Evolutionary conservation across 106 monocot species (phyloP).

Genomic region (Dendrobium huoshanense): DNA sequence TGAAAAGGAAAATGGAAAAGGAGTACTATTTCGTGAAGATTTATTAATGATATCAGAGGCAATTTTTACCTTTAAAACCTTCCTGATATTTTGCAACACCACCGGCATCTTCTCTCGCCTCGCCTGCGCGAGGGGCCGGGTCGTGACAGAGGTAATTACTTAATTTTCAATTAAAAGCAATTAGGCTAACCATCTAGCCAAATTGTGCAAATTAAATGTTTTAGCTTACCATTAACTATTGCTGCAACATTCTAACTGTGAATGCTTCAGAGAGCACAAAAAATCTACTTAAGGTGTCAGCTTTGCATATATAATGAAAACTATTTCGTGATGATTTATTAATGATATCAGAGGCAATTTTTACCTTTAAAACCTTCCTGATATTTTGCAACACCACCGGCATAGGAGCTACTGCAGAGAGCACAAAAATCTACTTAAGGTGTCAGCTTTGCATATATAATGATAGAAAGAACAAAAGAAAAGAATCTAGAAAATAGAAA

Average conservation of each 20-base stretch:
- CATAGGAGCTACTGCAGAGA: constrained; percentile 98
- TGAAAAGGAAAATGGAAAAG: too few relatives aligned
- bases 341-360: neutral
- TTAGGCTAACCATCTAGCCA: neutral
- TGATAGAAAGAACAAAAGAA: neutral
- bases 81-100: too few relatives aligned
- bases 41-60: too few relatives aligned
- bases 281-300: too few relatives aligned
- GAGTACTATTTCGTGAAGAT: too few relatives aligned
- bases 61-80: too few relatives aligned
- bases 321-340: neutral
- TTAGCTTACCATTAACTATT: neutral
- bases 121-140: too few relatives aligned
- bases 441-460: constrained; percentile 41
- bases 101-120: too few relatives aligned
- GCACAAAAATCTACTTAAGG: constrained; percentile 87
- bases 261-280: neutral
- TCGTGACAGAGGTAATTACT: neutral
- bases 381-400: constrained; percentile 73
- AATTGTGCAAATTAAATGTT: neutral
- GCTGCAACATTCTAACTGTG: neutral
- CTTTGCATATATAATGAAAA: too few relatives aligned
- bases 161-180: neutral
- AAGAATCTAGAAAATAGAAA: neutral
- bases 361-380: constrained; percentile 74